These are phyloP conservation scores for Chlamydomonas eustigma DNA, from an alignment of 139 green algal genomes.

Conservation along the genomic window DNA sequence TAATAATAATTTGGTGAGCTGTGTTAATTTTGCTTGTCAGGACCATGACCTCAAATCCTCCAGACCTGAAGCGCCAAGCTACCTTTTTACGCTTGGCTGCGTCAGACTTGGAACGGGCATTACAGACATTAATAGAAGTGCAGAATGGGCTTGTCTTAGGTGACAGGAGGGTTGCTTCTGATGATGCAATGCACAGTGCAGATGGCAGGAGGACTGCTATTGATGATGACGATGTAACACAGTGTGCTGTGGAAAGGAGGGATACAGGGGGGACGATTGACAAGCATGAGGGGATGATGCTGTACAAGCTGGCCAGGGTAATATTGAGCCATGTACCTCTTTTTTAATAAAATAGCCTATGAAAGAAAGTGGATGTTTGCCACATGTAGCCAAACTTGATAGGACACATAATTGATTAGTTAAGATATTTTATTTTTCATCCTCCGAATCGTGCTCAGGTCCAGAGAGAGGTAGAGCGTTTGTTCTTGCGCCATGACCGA, in stretches of 20 bases:
- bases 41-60: slow-evolving; percentile 46
- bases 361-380: neutral
- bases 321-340: slow-evolving; percentile 23
- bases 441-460: neutral
- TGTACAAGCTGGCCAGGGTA: neutral
- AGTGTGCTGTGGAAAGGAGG: neutral
- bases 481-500: slow-evolving; percentile 50
- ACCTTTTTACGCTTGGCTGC: slow-evolving; percentile 61
- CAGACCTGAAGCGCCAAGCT: slow-evolving; percentile 56
- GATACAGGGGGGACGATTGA: neutral
- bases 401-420: neutral
- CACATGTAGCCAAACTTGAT: neutral
- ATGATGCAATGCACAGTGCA: neutral
- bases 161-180: neutral
- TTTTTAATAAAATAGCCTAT: neutral
- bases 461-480: slow-evolving; percentile 25
- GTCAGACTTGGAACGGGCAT: slow-evolving; percentile 51
- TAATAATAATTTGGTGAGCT: neutral
- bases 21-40: slow-evolving; percentile 5
- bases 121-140: slow-evolving; percentile 17
- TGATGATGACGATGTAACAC: slow-evolving; percentile 12
- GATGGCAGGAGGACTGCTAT: neutral
- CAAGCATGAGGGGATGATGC: neutral
- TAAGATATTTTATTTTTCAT: neutral
- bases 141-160: neutral